Evolutionary conservation across 768 basidiomycete species (phyloP), one percentile per base, ranked within the genome.

Genomic region (Rhodocollybia butyracea): DNA sequence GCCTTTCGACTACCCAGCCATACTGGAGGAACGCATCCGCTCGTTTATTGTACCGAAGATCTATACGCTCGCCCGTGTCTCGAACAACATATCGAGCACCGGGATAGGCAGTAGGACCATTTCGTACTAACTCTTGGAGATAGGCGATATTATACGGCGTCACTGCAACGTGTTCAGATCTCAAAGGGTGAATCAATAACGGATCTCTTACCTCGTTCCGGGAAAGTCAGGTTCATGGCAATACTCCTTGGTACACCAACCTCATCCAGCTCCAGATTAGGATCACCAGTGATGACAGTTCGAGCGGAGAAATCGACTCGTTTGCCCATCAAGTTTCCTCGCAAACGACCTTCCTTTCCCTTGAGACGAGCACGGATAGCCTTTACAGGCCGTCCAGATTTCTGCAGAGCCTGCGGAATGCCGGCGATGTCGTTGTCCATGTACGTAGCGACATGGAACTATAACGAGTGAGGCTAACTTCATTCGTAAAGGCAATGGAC

Each of bases 351-450:
- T 71, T 99, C 97, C 71, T 99, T 98, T 48, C 97, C 97, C 80
- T 99, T 99, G 54, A 99, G 81, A 41, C 97, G 88, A 5, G 96
- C 94, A 56, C 97, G 93, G 64, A 99, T 98, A 32, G 97, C 95
- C 71, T 99, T 99, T 57, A 99, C 90, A 26, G 97, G 95, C 56
- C 97, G 84, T 29, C 97, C 97, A 39, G 93, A 95, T 71, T 98
- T 98, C 66, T 98, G 97, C 61, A 96, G 74, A 2, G 97, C 94
- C 66, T 98, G 96, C 1, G 97, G 97, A 32, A 98, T 92, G 42
- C 97, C 97, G 31, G 97, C 94, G 56, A 98, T 95, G 66, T 98
- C 95, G 66, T 99, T 99, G 67, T 99, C 97, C 96, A 99, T 99
- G 68, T 98, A 99, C 0, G 97, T 98, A 2, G 97, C 97, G 57